Base-by-base conservation (phyloP, 257 asterid genomes). In the Solanum tarijense region DNA sequence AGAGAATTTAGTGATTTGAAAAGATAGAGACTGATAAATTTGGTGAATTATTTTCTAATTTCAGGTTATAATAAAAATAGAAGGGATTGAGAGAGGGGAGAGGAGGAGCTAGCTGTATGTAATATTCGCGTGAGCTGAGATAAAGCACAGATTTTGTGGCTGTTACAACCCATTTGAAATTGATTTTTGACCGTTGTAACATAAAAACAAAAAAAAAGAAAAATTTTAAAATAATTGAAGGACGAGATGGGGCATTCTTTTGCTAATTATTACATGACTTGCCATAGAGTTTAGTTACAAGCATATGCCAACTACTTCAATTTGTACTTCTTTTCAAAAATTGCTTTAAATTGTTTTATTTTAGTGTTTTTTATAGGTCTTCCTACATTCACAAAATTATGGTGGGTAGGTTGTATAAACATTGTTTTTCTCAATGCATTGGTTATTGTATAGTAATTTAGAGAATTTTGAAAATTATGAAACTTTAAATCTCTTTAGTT, bases 161-260 rank as follows among this genome's bases (percentile, higher is more conserved):
- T 93, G 95, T 94, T 93, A 93, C 90, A 92, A 91, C 83, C 88
- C 32, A 84, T 92, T 92, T 92, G 91, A 94, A 91, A 90, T 89
- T 10, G 38, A 72, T 76, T 65, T 88, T 72, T 87, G 92, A 90
- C 93, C 90, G 93, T 92, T 93, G 48, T 88, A 60, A 31, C 69
- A 75, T 89, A 88, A 83, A 52, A 65, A 78, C 89, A 31, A 1
- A 75, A 34, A 55, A 35, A 43, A n/a, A 13, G 7, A 34, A 83
- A 66, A 34, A 12, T 5, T 32, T 68, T 35, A 81, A 34, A 21
- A 12, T n/a, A 81, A 68, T 43, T 32, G 84, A 62, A 36, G 66
- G 36, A 13, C 46, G 39, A 85, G 68, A 85, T 4, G 29, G 82
- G 82, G 66, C 87, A 39, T n/a, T 39, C 23, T 85, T 85, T 68